phyloP scores from a whole-genome alignment of 106 monocot species.

The Hemerocallis citrina region DNA sequence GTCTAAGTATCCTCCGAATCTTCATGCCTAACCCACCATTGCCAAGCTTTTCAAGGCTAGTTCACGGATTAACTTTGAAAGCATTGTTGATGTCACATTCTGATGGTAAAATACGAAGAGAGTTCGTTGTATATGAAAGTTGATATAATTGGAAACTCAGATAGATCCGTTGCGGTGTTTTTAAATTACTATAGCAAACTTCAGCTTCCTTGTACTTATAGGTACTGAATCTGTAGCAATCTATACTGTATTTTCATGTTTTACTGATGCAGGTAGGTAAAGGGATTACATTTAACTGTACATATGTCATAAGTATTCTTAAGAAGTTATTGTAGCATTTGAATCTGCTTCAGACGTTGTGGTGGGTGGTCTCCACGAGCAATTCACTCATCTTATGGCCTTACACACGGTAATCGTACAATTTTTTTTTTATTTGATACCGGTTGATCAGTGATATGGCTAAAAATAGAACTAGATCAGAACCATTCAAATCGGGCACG shows the following conservation, averaged over 20 bases:
- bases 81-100: too few species aligned
- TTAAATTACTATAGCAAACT: neutral
- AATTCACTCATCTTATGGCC: slow-evolving; percentile 31
- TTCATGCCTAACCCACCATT: too few species aligned
- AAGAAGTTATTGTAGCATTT: slow-evolving; percentile 40
- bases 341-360: slow-evolving; percentile 32
- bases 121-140: too few species aligned
- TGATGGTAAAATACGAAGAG: too few species aligned
- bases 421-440: neutral
- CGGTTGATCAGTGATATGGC: too few species aligned
- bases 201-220: neutral
- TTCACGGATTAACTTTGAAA: too few species aligned
- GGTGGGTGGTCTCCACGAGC: slow-evolving; percentile 56
- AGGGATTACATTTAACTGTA: slow-evolving; percentile 13
- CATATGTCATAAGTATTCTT: slow-evolving; percentile 40
- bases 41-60: too few species aligned
- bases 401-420: slow-evolving; percentile 8
- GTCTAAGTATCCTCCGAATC: too few species aligned
- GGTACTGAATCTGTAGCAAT: neutral
- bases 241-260: neutral
- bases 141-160: too few species aligned
- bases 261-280: slow-evolving; percentile 11
- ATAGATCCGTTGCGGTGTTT: too few species aligned
- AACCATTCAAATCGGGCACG: too few species aligned
- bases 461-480: too few species aligned